A percentile compares a stretch with the other conserved stretches of the same genome.
Conservation (phyloP, 345 rosid species). For the Viola odorata region DNA sequence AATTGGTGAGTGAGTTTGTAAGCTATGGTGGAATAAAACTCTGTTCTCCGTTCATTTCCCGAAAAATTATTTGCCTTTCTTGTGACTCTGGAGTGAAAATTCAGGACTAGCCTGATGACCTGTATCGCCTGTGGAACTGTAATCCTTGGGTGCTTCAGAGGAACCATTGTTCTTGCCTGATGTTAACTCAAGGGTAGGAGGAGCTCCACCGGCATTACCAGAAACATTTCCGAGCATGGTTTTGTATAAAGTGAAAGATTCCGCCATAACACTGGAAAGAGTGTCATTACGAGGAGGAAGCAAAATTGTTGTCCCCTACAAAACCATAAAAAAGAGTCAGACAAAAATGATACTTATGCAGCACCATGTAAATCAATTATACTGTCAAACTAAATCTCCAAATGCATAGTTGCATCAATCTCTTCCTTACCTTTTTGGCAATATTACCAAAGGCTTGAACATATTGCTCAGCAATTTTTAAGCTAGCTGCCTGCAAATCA, state of each 20-base stretch:
- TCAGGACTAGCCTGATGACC: slow-evolving; percentile 16
- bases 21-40: no score
- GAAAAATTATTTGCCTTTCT: slow-evolving; percentile 24
- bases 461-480: slow-evolving; percentile 82
- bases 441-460: slow-evolving; percentile 75
- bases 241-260: slow-evolving; percentile 74
- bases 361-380: not conserved
- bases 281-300: slow-evolving; percentile 66
- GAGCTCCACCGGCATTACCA: slow-evolving; percentile 16
- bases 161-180: slow-evolving; percentile 15
- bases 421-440: slow-evolving; percentile 67
- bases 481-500: slow-evolving; percentile 73
- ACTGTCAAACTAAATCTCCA: not conserved
- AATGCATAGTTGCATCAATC: not conserved
- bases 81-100: slow-evolving; percentile 66
- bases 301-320: slow-evolving; percentile 80
- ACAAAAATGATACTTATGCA: not conserved
- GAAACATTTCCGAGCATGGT: slow-evolving; percentile 44
- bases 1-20: no score
- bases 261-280: slow-evolving; percentile 72
- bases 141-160: slow-evolving; percentile 23
- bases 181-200: slow-evolving; percentile 15
- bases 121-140: slow-evolving; percentile 17
- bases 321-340: not conserved
- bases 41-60: not conserved